phyloP scores from a whole-genome alignment of 176 grass and related monocot genomes.

The Aegilops longissima region DNA sequence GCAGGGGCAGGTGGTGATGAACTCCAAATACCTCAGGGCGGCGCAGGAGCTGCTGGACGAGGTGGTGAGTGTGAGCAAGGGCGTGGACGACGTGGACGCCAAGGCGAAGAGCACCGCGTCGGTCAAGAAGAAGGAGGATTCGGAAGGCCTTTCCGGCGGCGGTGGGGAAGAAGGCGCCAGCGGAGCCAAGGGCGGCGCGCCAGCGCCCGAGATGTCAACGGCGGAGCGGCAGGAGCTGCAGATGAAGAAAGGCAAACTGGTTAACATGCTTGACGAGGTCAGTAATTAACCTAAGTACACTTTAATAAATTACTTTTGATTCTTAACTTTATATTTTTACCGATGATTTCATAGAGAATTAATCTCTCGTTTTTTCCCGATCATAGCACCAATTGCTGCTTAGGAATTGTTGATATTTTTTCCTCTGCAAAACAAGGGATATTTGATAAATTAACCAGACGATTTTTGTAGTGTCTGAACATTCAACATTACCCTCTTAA shows the following conservation, averaged over 20 bases:
- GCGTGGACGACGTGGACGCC: conserved; percentile 36
- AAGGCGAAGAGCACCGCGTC: conserved; percentile 21
- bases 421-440: not conserved
- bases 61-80: conserved; percentile 85
- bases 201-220: conserved; percentile 59
- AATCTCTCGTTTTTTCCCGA: not conserved
- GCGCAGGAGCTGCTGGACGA: conserved; percentile 89
- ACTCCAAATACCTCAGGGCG: conserved; percentile 89
- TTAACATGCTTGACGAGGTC: conserved; percentile 99
- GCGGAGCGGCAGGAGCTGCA: conserved; percentile 94
- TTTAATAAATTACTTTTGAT: conserved; percentile 4
- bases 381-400: not conserved
- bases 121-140: conserved; percentile 55
- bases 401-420: not conserved
- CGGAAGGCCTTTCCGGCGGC: conserved; percentile 32
- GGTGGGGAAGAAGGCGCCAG: conserved; percentile 42
- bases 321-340: not conserved
- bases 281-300: conserved; percentile 15
- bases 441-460: not conserved
- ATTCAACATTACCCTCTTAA: not conserved
- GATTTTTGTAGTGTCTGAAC: not conserved
- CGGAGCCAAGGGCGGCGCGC: not conserved
- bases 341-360: not conserved
- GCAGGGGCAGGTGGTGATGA: conserved; percentile 75
- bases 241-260: conserved; percentile 99